Evolutionary conservation across 2,329 filamentous ascomycete genomes (phyloP).

Genomic region (Pseudogymnoascus sp.): DNA sequence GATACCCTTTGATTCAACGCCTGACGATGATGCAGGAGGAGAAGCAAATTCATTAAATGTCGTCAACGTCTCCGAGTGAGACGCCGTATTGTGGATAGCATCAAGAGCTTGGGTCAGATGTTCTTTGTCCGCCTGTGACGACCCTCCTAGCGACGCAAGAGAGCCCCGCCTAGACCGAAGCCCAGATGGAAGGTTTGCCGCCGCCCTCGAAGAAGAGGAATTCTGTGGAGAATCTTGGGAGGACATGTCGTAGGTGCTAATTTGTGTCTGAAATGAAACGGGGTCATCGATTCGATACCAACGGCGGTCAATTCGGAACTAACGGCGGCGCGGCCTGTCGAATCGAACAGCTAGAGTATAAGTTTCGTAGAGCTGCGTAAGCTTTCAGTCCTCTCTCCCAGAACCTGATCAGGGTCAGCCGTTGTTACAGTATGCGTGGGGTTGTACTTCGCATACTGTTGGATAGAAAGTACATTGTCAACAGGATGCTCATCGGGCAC

Average conservation of each 20-base stretch:
- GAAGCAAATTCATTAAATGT: constrained; percentile 90
- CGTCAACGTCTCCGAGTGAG: constrained; percentile 73
- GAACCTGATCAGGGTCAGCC: not conserved
- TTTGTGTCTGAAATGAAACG: not conserved
- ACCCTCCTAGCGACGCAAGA: constrained; percentile 38
- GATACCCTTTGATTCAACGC: constrained; percentile 59
- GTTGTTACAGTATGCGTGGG: not conserved
- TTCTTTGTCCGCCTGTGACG: constrained; percentile 57
- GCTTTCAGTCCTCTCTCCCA: not conserved
- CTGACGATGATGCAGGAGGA: constrained; percentile 49
- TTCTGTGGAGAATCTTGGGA: constrained; percentile 21
- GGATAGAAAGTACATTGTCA: not conserved
- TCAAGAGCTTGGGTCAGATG: constrained; percentile 71
- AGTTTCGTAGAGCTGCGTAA: not conserved
- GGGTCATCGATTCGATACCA: not conserved
- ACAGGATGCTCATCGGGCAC: constrained; percentile 1
- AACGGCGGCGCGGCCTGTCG: not conserved
- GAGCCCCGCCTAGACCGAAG: constrained; percentile 35
- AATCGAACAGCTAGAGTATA: not conserved
- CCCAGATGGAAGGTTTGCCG: constrained; percentile 17
- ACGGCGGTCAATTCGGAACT: not conserved
- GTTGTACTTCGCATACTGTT: not conserved
- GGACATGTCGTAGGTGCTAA: constrained; percentile 21
- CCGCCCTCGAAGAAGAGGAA: constrained; percentile 15
- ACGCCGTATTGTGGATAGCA: constrained; percentile 83